Percentiles rank a stretch among this genome's conserved stretches.
Conservation (phyloP, 768 basidiomycete genomes). For the Leucogyrophana mollusca region DNA sequence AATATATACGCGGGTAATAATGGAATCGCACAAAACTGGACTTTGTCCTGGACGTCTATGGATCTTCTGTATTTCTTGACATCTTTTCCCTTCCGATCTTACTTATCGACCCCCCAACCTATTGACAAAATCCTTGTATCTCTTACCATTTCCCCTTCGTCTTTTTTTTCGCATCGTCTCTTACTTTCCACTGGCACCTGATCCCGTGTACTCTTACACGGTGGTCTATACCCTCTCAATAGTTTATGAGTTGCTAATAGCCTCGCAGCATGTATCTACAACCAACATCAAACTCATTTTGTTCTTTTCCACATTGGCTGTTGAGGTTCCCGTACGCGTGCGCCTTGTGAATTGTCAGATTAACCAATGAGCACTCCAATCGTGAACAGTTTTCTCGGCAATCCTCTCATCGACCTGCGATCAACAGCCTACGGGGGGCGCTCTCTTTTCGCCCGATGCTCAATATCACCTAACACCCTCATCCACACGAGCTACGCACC, state of each 20-base stretch:
- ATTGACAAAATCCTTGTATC: slow-evolving; percentile 20
- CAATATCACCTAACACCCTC: slow-evolving; percentile 41
- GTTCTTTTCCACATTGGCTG: too few species aligned
- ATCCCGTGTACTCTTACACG: too few species aligned
- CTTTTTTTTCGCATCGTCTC: slow-evolving; percentile 7
- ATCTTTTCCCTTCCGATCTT: slow-evolving; percentile 7
- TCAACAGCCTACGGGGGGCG: slow-evolving; percentile 42
- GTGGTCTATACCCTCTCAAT: slow-evolving; percentile 27
- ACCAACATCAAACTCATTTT: slow-evolving; percentile 4
- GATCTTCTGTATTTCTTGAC: slow-evolving; percentile 8
- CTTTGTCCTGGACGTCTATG: too few species aligned
- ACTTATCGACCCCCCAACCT: too few species aligned
- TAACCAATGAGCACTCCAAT: too few species aligned
- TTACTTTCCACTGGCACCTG: slow-evolving; percentile 12
- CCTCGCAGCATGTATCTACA: slow-evolving; percentile 28
- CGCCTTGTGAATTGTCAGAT: too few species aligned
- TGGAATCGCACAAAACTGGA: too few species aligned
- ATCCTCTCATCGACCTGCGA: too few species aligned
- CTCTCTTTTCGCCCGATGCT: slow-evolving; percentile 45
- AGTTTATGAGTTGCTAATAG: slow-evolving; percentile 27
- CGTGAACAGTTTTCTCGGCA: too few species aligned
- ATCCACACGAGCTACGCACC: slow-evolving; percentile 47
- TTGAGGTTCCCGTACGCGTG: too few species aligned
- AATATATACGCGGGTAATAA: too few species aligned
- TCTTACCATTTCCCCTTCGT: slow-evolving; percentile 12